A percentile compares a stretch with the other conserved stretches of the same genome.
Conservation (phyloP, 192 early-diverging fungal genomes). For the Coemansia sp. region DNA sequence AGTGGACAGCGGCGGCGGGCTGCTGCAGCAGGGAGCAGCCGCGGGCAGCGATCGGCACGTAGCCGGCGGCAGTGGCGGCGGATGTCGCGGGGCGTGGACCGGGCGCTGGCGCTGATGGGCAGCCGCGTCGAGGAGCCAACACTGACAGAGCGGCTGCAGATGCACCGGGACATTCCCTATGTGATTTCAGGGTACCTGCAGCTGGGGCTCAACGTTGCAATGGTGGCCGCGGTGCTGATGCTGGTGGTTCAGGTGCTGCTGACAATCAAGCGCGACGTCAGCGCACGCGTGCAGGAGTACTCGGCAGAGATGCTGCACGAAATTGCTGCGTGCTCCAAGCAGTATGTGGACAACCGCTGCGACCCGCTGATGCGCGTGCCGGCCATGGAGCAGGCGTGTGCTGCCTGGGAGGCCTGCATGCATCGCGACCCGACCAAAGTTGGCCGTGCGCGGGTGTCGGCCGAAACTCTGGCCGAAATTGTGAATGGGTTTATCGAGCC, state of each 20-base stretch:
- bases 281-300: conserved; percentile 65
- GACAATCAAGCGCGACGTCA: conserved; percentile 72
- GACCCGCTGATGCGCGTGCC: conserved; percentile 58
- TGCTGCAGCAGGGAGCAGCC: conserved; percentile 1
- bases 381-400: conserved; percentile 60
- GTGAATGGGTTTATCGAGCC: conserved; percentile 80
- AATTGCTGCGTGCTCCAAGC: conserved; percentile 60
- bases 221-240: conserved; percentile 59
- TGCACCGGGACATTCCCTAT: conserved; percentile 51
- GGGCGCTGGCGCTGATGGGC: conserved; percentile 44
- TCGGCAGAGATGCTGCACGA: conserved; percentile 60
- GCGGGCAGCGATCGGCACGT: conserved; percentile 9
- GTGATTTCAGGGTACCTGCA: conserved; percentile 65
- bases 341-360: conserved; percentile 63
- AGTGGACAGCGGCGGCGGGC: conserved; percentile 5
- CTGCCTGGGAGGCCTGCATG: conserved; percentile 64
- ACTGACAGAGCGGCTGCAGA: conserved; percentile 33
- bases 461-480: conserved; percentile 80
- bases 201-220: conserved; percentile 64
- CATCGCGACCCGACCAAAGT: conserved; percentile 59
- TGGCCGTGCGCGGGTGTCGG: conserved; percentile 70
- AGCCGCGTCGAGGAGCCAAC: conserved; percentile 36
- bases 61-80: conserved; percentile 18
- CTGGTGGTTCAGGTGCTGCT: conserved; percentile 66
- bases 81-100: conserved; percentile 35